Evolutionary conservation across 176 grass and related monocot species (phyloP).

Genomic region (Avena insularis): DNA sequence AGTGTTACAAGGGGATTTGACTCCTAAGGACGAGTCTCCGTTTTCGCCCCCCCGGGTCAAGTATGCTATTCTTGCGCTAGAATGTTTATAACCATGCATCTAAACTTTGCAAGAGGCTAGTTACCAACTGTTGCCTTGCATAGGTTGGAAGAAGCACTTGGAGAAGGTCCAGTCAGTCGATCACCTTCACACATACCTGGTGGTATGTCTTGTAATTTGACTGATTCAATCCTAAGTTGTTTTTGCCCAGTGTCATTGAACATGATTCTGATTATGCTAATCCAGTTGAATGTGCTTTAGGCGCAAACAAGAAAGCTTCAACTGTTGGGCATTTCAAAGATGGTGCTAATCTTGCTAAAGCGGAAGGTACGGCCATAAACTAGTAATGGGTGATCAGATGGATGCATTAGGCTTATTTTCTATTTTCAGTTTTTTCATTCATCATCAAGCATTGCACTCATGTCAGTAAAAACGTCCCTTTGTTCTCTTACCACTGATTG

Average conservation of each 20-base stretch:
- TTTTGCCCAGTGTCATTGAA: background rate
- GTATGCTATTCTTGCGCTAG: conserved; percentile 50
- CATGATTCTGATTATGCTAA: conserved; percentile 29
- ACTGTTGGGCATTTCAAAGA: conserved; percentile 74
- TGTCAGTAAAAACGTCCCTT: background rate
- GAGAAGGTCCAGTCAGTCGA: conserved; percentile 63
- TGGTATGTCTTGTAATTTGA: conserved; percentile 50
- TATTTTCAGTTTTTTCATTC: conserved; percentile 22
- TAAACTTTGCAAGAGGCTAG: conserved; percentile 34
- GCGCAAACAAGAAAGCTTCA: conserved; percentile 89
- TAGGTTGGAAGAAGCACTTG: conserved; percentile 87
- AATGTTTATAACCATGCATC: conserved; percentile 30
- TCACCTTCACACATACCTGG: conserved; percentile 72
- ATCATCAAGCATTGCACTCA: background rate
- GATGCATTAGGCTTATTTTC: background rate
- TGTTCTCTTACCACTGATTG: background rate
- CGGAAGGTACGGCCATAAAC: conserved; percentile 64
- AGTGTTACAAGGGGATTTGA: conserved; percentile 67
- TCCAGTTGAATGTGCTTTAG: conserved; percentile 53
- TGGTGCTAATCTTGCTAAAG: conserved; percentile 63
- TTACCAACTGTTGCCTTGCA: conserved; percentile 38
- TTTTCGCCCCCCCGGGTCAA: conserved; percentile 97
- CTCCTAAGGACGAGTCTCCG: conserved; percentile 83
- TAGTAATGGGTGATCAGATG: background rate
- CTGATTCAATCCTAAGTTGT: background rate